phyloP scores from a whole-genome alignment of 805 yeast species.

The Priceomyces carsonii region DNA sequence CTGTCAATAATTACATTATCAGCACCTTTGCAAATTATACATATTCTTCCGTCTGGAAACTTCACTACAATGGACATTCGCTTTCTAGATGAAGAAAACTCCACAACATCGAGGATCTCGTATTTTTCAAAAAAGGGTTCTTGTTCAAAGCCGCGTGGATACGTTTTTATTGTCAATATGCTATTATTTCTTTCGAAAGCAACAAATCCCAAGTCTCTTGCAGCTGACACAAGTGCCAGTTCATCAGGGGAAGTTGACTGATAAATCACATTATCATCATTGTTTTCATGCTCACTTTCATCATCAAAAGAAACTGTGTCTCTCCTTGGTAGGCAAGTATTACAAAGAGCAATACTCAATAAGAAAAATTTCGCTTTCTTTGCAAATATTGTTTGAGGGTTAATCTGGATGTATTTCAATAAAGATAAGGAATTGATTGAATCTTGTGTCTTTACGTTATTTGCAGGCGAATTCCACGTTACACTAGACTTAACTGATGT shows the following conservation, averaged over 20 bases:
- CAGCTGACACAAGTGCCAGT: constrained; percentile 89
- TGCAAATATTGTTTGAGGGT: constrained; percentile 72
- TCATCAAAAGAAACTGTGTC: constrained; percentile 16
- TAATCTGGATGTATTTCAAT: constrained; percentile 63
- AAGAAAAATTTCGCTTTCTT: constrained; percentile 77
- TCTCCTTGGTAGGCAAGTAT: constrained; percentile 79
- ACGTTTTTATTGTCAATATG: constrained; percentile 66
- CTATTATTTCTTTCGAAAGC: constrained; percentile 67
- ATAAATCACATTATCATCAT: constrained; percentile 64
- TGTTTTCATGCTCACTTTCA: constrained; percentile 10
- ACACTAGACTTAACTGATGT: constrained; percentile 21
- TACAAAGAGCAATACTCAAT: constrained; percentile 82
- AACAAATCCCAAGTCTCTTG: constrained; percentile 92
- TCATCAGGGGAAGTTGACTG: constrained; percentile 98
- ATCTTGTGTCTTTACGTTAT: constrained; percentile 42
- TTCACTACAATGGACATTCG: constrained; percentile 88
- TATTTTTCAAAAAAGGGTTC: constrained; percentile 68
- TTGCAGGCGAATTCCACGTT: constrained; percentile 52
- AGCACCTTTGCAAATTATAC: constrained; percentile 92
- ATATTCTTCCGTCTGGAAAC: constrained; percentile 73
- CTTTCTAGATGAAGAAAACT: constrained; percentile 84
- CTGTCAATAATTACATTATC: constrained; percentile 85
- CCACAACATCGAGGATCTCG: constrained; percentile 77
- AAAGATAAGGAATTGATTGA: constrained; percentile 60
- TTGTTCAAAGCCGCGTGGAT: constrained; percentile 76